Conservation (phyloP, 768 basidiomycete species). For the Artomyces pyxidatus region DNA sequence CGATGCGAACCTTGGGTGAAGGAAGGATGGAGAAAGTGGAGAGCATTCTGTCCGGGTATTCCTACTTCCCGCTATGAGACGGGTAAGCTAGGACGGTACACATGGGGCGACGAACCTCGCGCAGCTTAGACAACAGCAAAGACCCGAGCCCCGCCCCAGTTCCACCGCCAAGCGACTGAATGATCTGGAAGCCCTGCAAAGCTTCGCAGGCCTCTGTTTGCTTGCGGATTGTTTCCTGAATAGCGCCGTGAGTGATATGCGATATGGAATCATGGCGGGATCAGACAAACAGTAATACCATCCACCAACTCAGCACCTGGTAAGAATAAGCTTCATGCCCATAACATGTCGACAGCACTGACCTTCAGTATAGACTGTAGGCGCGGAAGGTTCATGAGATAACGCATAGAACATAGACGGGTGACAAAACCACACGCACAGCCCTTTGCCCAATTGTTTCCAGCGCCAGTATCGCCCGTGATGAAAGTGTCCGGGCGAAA, state of each 20-base stretch:
- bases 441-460: conserved; percentile 96
- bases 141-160: conserved; percentile 85
- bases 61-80: conserved; percentile 37
- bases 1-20: conserved; percentile 44
- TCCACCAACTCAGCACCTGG: conserved; percentile 88
- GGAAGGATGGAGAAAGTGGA: conserved; percentile 48
- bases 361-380: conserved; percentile 83
- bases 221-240: conserved; percentile 64
- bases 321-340: background rate
- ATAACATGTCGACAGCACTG: conserved; percentile 12
- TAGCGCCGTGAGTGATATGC: background rate
- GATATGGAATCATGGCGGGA: background rate
- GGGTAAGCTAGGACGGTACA: conserved; percentile 6
- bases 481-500: conserved; percentile 88
- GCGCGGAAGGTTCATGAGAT: conserved; percentile 12
- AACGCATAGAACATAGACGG: background rate
- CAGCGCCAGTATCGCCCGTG: conserved; percentile 55
- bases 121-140: conserved; percentile 70
- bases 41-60: conserved; percentile 42
- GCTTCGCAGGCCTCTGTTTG: conserved; percentile 79
- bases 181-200: conserved; percentile 84
- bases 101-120: conserved; percentile 50
- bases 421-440: conserved; percentile 41
- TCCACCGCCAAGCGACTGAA: conserved; percentile 89
- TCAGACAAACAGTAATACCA: conserved; percentile 48